Evolutionary conservation across 352 stramenopile genomes (phyloP), one percentile per base, ranked within the genome.

Genomic region (Globisporangium paroecandrum): DNA sequence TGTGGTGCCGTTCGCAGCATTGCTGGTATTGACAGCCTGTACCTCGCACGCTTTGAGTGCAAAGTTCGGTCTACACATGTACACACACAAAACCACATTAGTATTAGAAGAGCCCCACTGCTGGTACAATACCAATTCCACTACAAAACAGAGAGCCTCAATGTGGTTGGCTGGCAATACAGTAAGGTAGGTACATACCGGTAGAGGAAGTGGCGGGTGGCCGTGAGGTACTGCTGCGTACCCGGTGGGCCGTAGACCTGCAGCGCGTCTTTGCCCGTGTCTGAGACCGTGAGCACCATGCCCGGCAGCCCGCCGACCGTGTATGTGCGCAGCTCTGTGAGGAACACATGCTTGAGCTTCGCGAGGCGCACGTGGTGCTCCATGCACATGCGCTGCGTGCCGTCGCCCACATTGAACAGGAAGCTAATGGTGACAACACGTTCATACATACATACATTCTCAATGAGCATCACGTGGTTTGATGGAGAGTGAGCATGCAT

Each of bases 361-460:
- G 75, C 82, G 15, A 97, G 72, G 18, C 89, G 86, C 66, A 97
- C 81, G 73, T 94, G 85, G 76, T 97, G 91, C 78, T 97, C 91
- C 87, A 96, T 97, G 75, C 87, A 97, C 72, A 97, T 77, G 29
- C 91, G 81, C 69, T 97, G 91, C 8, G 78, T 95, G 66, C 91
- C 91, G 71, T 97, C 91, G 29, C 90, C 88, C 12, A 95, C 90
- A 63, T 97, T 96, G 68, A 97, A 97, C 24, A 97, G 67, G 69
- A 96, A 94, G n/a, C 84, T 92, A 67, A 3, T n/a, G 10, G 34
- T 13, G 36, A 43, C 12, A 12, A 20, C 15, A 51, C 1, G 27
- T 32, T 32, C 5, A 22, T 3, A 24, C 20, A n/a, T 25, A 25
- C 18, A 58, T 8, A 27, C 25, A 36, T 32, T 12, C 9, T 8